Conservation (phyloP, 169 alveolate species). For the Cryptosporidium felis region DNA sequence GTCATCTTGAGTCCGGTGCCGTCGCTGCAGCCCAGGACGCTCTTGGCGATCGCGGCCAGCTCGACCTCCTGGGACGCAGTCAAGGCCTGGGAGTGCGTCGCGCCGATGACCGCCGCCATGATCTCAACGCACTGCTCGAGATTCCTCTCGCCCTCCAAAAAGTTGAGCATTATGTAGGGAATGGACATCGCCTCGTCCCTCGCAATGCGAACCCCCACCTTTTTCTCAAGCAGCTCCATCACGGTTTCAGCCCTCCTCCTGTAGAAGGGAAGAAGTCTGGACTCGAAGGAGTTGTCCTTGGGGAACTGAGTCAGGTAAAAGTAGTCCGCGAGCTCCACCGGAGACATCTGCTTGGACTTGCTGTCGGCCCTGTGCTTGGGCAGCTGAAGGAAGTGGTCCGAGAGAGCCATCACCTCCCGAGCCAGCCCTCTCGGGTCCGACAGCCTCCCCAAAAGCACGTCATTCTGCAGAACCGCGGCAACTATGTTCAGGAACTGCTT, state of each 20-base stretch:
- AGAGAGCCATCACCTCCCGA: neutral
- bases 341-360: conserved; percentile 38
- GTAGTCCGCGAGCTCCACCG: conserved; percentile 18
- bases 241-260: neutral
- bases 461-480: conserved; percentile 58
- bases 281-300: conserved; percentile 55
- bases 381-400: conserved; percentile 15
- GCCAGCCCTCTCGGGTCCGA: neutral
- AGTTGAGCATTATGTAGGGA: conserved; percentile 28
- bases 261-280: conserved; percentile 36
- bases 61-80: neutral
- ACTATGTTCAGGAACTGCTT: conserved; percentile 35
- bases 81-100: neutral
- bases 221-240: neutral
- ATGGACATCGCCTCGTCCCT: conserved; percentile 58
- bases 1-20: neutral
- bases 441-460: conserved; percentile 31
- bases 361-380: conserved; percentile 54
- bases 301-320: conserved; percentile 29
- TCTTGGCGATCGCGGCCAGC: neutral
- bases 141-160: conserved; percentile 57
- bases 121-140: conserved; percentile 31
- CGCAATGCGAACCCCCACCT: conserved; percentile 4
- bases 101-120: conserved; percentile 11
- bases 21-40: neutral